Base-by-base conservation (phyloP, 768 basidiomycete genomes). In the Kwoniella shandongensis region DNA sequence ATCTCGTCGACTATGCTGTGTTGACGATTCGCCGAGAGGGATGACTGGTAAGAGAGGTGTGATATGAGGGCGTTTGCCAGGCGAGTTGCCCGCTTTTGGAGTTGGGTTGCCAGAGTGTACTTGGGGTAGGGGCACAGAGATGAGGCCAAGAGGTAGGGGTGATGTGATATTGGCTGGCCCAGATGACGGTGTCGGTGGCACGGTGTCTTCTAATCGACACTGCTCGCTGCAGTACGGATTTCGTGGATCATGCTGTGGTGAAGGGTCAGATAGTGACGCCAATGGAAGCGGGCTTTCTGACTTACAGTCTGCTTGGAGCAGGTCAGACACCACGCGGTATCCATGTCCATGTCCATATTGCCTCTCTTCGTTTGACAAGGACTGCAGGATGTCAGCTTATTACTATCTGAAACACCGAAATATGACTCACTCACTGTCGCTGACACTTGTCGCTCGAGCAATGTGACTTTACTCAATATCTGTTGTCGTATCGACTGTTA, bases 221-320 rank as follows among this genome's bases (percentile, higher is more conserved):
- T 26, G 54, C n/a, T 69, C 60, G 18, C 68, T 69, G 63, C 71
- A 73, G 62, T 73, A 73, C 3, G 62, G 57, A 39, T 38, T 65
- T 12, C 62, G 59, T 44, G 65, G 39, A 45, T 68, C 62, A 40
- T 49, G 57, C 66, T 68, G 51, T 2, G n/a, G 25, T 26, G 46
- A 12, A 23, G 25, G 22, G 17, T 20, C 22, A 39, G 22, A 4
- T 5, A 17, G 17, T 10, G 12, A 46, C n/a, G n/a, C n/a, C n/a
- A n/a, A n/a, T n/a, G 15, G 26, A 18, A 30, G 30, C n/a, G 17
- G 18, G 18, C 4, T 18, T n/a, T 7, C 18, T 30, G 3, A 64
- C 70, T 55, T 48, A 72, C 70, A 8, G 67, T 69, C 30, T 63
- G 54, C 55, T 67, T 69, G 18, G 70, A 69, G 47, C 70, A 72